Base-by-base conservation (phyloP, 73 alveolate genomes). In the Tetrahymena thermophila region DNA sequence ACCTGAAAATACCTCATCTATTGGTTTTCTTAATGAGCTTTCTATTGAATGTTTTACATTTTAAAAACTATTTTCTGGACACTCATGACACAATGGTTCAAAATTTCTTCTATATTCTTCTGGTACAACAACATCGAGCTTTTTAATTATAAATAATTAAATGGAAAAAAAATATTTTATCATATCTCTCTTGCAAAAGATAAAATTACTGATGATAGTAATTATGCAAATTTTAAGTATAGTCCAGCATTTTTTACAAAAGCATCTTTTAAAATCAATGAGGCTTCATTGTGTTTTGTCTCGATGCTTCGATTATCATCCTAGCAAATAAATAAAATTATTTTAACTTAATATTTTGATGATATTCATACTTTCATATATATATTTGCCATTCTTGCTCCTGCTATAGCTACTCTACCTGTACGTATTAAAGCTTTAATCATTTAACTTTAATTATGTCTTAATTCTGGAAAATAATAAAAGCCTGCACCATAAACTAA, bases 201-300 rank as follows among this genome's bases (percentile, higher is more conserved):
- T 16, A 11, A 50, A 50, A 50, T 28, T 94, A 94, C 96, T 35
- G 97, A 95, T 43, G 97, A 97, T n/a, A 97, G 93, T 94, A 97
- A 95, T 93, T 97, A 94, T 6, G 98, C 98, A 40, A 97, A 58
- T 95, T 97, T 97, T 23, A 97, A 96, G 43, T 97, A 97, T 10
- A 97, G 96, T 15, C 98, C 98, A 43, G 97, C 98, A 97, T 97
- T 97, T 95, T 93, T 34, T 35, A 94, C 94, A 94, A 96, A 96
- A 94, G 98, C 97, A 35, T 94, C 97, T 84, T 96, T 94, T 85
- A 97, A 85, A 56, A 95, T 56, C n/a, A 83, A 43, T 7, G 98
- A 96, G 0, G 97, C 98, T 35, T 89, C 95, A 17, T 42, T 35
- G 44, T 97, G 98, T 28, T 95, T 95, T 21, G 85, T 97, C 57